Percentiles rank a stretch among this genome's conserved stretches.
phyloP scores from a whole-genome alignment of 305 asterid genomes.

The Ilex paraguariensis region DNA sequence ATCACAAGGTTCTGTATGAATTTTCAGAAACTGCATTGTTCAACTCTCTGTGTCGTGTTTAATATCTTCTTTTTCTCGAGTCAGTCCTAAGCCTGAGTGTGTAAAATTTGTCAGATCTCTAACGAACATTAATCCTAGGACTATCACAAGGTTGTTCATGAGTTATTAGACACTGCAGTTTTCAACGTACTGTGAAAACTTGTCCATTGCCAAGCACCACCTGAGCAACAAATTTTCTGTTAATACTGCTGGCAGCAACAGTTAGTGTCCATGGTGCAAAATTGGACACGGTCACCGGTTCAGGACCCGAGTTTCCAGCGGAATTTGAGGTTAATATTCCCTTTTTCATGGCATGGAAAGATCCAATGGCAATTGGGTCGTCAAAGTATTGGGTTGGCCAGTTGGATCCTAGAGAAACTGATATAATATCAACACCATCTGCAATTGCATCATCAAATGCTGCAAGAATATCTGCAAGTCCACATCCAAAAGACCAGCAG shows the following conservation, averaged over 20 bases:
- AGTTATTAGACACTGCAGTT: not conserved
- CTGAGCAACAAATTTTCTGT: constrained; percentile 36
- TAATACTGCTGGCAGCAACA: constrained; percentile 57
- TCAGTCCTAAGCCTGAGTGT: no score
- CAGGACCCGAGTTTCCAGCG: constrained; percentile 41
- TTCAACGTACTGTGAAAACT: constrained; percentile 31
- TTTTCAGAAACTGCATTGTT: no score
- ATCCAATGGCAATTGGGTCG: constrained; percentile 60
- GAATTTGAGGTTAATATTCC: constrained; percentile 54
- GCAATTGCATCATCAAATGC: constrained; percentile 69
- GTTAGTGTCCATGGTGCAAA: constrained; percentile 58
- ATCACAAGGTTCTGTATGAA: no score
- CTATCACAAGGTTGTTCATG: no score
- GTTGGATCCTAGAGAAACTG: constrained; percentile 42
- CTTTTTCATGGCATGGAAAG: constrained; percentile 58
- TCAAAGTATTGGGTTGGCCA: constrained; percentile 21
- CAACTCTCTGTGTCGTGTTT: no score
- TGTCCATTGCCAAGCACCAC: constrained; percentile 47
- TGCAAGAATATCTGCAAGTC: constrained; percentile 38
- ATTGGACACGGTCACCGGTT: constrained; percentile 29
- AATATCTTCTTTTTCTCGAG: no score
- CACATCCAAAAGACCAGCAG: constrained; percentile 46
- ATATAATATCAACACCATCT: constrained; percentile 61
- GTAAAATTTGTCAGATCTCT: no score
- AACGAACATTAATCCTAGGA: no score